Evolutionary conservation across 352 stramenopile genomes (phyloP).

Genomic region (Nothophytophthora sp.): DNA sequence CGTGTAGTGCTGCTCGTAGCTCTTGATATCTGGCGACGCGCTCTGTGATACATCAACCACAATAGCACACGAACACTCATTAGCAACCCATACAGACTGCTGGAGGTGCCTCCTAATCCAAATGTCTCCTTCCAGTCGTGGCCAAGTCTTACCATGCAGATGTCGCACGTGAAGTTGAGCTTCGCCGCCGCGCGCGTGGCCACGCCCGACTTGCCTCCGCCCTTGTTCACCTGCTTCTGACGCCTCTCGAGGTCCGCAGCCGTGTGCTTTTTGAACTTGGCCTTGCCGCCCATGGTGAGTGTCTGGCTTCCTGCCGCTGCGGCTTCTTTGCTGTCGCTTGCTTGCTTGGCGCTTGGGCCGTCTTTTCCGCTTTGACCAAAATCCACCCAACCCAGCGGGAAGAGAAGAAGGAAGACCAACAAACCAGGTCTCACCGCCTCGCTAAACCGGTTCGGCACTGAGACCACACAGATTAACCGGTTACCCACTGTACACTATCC

Average conservation of each 20-base stretch:
- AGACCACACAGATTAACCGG: too few species aligned
- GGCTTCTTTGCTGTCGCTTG: not conserved
- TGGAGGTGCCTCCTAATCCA: not conserved
- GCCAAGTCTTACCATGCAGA: slow-evolving; percentile 54
- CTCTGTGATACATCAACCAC: slow-evolving; percentile 30
- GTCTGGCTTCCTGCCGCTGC: slow-evolving; percentile 1
- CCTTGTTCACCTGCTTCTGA: slow-evolving; percentile 61
- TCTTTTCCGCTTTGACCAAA: too few species aligned
- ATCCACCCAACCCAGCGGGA: too few species aligned
- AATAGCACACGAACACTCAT: slow-evolving; percentile 4
- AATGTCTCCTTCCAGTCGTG: too few species aligned
- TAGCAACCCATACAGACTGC: not conserved
- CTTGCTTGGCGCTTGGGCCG: slow-evolving; percentile 4
- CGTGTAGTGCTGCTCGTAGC: slow-evolving; percentile 53
- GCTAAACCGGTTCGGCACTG: too few species aligned
- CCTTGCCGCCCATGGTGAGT: slow-evolving; percentile 63
- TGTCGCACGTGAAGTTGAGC: slow-evolving; percentile 71
- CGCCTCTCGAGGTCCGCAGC: slow-evolving; percentile 54
- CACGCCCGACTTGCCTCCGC: slow-evolving; percentile 48
- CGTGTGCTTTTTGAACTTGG: slow-evolving; percentile 81
- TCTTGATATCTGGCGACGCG: slow-evolving; percentile 65
- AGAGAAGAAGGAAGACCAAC: too few species aligned
- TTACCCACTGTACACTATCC: too few species aligned
- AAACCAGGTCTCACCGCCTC: too few species aligned
- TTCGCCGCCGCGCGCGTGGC: slow-evolving; percentile 40